These are phyloP conservation scores for Cutaneotrichosporon cavernicola DNA, from an alignment of 1,284 basidiomycete species.

Conservation along the genomic window DNA sequence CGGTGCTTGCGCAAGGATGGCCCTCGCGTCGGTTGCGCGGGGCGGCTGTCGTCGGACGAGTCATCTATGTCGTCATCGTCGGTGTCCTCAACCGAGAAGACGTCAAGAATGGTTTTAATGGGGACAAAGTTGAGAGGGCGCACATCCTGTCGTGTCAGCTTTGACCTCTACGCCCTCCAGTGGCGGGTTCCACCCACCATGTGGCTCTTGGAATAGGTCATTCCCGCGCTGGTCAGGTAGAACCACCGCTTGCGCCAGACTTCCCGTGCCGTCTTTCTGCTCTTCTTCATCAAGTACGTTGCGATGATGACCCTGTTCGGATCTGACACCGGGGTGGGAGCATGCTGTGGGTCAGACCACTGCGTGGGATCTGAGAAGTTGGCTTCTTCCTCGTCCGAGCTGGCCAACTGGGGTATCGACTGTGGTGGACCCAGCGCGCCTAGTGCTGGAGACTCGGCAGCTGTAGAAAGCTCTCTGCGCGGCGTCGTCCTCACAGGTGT, in stretches of 20 bases:
- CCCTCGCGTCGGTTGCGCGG: background rate
- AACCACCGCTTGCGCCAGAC: slow-evolving; percentile 97
- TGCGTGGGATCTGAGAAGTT: slow-evolving; percentile 40
- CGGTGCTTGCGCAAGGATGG: slow-evolving; percentile 10
- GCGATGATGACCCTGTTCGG: slow-evolving; percentile 74
- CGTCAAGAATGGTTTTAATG: slow-evolving; percentile 82
- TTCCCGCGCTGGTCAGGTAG: slow-evolving; percentile 72
- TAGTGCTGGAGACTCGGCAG: background rate
- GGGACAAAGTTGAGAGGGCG: slow-evolving; percentile 83
- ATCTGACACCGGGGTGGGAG: slow-evolving; percentile 49
- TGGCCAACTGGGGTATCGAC: slow-evolving; percentile 16
- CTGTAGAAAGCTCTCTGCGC: slow-evolving; percentile 3
- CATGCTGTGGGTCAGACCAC: slow-evolving; percentile 17
- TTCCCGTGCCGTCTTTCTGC: slow-evolving; percentile 81
- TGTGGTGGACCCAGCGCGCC: slow-evolving; percentile 17
- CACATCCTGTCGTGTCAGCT: slow-evolving; percentile 62
- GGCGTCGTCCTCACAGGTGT: background rate
- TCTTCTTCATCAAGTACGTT: slow-evolving; percentile 88
- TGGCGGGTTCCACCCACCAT: slow-evolving; percentile 62
- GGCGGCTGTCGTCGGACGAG: slow-evolving; percentile 11
- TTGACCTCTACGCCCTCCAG: background rate
- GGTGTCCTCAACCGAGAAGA: slow-evolving; percentile 62
- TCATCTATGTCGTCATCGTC: slow-evolving; percentile 26
- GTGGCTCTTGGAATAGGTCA: slow-evolving; percentile 80
- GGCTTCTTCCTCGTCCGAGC: slow-evolving; percentile 37